Conservation (phyloP, 495 filamentous ascomycete genomes). For the Xylaria flabelliformis region DNA sequence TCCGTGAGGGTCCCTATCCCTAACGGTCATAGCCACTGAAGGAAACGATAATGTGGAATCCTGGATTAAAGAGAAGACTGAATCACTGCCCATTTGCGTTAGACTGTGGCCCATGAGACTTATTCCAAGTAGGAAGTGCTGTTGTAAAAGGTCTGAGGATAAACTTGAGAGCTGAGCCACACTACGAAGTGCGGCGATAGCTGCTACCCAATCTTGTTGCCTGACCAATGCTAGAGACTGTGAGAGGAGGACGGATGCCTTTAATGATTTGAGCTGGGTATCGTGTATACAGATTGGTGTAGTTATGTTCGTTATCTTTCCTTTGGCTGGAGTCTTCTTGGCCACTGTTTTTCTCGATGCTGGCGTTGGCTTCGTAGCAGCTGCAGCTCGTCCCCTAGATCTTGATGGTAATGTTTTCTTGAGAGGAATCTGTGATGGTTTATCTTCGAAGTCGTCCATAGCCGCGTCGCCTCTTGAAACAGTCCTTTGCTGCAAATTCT, state of each 20-base stretch:
- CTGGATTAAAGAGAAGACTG: constrained; percentile 84
- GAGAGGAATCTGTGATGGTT: constrained; percentile 50
- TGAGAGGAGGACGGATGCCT: constrained; percentile 66
- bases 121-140: constrained; percentile 64
- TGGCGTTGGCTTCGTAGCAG: constrained; percentile 34
- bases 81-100: constrained; percentile 74
- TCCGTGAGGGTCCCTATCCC: constrained; percentile 32
- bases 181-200: constrained; percentile 56
- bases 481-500: constrained; percentile 32
- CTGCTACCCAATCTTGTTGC: constrained; percentile 62
- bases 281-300: constrained; percentile 51
- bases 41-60: constrained; percentile 91
- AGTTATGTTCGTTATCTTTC: constrained; percentile 33
- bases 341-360: constrained; percentile 33
- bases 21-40: constrained; percentile 53
- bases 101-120: constrained; percentile 65
- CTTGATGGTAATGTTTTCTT: constrained; percentile 46
- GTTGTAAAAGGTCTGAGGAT: constrained; percentile 48
- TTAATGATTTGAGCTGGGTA: constrained; percentile 61
- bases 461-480: background rate
- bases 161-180: constrained; percentile 50
- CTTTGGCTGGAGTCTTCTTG: constrained; percentile 38
- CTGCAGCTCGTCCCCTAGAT: constrained; percentile 28
- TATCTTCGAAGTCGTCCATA: constrained; percentile 50
- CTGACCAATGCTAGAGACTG: constrained; percentile 64